Conservation (phyloP, 2,329 filamentous ascomycete species). For the Penicillium capsulatum region DNA sequence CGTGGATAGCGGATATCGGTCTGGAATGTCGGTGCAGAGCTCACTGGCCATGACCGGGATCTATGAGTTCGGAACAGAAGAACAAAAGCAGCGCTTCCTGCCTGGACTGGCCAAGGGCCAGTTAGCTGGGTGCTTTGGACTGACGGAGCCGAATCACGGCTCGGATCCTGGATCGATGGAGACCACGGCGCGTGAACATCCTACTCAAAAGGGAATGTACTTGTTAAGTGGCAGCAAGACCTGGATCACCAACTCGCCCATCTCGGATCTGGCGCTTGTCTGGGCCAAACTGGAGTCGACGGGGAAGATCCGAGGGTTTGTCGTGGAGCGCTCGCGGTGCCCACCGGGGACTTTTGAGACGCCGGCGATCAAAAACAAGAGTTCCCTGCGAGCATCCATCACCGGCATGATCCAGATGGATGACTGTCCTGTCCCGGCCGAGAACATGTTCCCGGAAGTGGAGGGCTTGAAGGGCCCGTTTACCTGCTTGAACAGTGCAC, state of each 20-base stretch:
- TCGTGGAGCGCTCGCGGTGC: conserved; percentile 80
- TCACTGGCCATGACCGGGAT: conserved; percentile 93
- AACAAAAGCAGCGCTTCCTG: conserved; percentile 80
- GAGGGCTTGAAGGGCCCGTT: conserved; percentile 88
- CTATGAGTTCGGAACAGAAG: conserved; percentile 77
- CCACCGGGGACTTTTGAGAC: conserved; percentile 87
- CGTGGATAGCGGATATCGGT: conserved; percentile 86
- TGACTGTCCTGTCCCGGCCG: conserved; percentile 77
- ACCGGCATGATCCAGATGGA: conserved; percentile 98
- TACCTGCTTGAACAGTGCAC: conserved; percentile 86
- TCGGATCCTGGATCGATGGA: conserved; percentile 92
- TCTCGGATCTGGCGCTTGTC: conserved; percentile 76
- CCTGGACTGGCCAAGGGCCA: conserved; percentile 78
- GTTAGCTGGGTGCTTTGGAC: conserved; percentile 76
- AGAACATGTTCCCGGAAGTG: conserved; percentile 89
- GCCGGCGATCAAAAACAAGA: conserved; percentile 91
- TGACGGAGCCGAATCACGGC: conserved; percentile 90
- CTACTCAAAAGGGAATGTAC: conserved; percentile 76
- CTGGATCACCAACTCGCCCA: conserved; percentile 93
- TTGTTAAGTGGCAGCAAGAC: conserved; percentile 79
- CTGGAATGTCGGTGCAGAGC: conserved; percentile 89
- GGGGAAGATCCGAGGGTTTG: conserved; percentile 89
- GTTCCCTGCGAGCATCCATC: conserved; percentile 83
- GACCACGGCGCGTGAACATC: conserved; percentile 76
- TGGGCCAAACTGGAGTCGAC: conserved; percentile 93